Evolutionary conservation across 768 basidiomycete species (phyloP).

Genomic region (Amanita thiersii): DNA sequence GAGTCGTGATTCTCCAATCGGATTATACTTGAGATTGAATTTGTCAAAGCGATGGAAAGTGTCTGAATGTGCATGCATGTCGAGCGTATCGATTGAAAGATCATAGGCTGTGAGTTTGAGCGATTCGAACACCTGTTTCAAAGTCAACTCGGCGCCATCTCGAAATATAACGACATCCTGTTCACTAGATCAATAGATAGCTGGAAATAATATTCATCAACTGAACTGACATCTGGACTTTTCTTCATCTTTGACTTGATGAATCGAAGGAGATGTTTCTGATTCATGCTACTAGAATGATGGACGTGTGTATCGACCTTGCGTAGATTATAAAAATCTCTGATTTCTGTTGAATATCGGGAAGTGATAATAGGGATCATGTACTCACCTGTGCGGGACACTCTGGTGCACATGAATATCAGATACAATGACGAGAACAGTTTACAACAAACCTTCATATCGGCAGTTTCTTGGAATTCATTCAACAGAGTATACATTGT

Average conservation of each 20-base stretch:
- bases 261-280: slow-evolving; percentile 96
- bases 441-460: slow-evolving; percentile 78
- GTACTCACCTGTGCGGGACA: slow-evolving; percentile 71
- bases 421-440: background rate
- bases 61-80: slow-evolving; percentile 98
- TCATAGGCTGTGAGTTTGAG: slow-evolving; percentile 95
- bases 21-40: slow-evolving; percentile 97
- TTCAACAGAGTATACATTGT: slow-evolving; percentile 89
- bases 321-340: slow-evolving; percentile 96
- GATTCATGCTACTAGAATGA: slow-evolving; percentile 98
- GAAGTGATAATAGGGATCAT: background rate
- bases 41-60: slow-evolving; percentile 99
- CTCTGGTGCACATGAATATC: slow-evolving; percentile 28
- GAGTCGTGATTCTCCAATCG: slow-evolving; percentile 89
- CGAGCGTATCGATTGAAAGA: slow-evolving; percentile 95
- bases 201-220: background rate
- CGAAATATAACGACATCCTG: slow-evolving; percentile 96
- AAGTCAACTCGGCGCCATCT: slow-evolving; percentile 81
- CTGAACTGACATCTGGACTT: slow-evolving; percentile 54
- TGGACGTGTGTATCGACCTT: slow-evolving; percentile 99
- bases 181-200: slow-evolving; percentile 1
- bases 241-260: slow-evolving; percentile 99
- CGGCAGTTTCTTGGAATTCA: slow-evolving; percentile 87
- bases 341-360: slow-evolving; percentile 19
- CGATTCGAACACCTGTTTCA: slow-evolving; percentile 93